A percentile compares a stretch with the other conserved stretches of the same genome.
phyloP scores from a whole-genome alignment of 768 basidiomycete species.

The Hortiboletus campestris region DNA sequence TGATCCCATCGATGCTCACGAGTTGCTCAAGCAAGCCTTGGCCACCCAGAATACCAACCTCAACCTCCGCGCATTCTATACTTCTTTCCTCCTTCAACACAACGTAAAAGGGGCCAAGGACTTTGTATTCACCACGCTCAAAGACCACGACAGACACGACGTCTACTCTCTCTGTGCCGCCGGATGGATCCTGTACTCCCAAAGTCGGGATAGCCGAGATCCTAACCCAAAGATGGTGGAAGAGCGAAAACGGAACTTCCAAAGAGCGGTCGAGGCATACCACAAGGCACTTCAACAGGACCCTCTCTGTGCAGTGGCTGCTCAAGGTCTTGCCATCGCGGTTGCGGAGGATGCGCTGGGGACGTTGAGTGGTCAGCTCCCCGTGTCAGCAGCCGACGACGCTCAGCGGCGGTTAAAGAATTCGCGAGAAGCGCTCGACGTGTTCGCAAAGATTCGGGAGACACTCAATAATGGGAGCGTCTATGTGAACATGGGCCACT shows the following conservation, averaged over 20 bases:
- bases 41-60: conserved; percentile 73
- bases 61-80: conserved; percentile 91
- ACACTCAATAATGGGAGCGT: conserved; percentile 80
- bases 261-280: conserved; percentile 85
- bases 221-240: conserved; percentile 44
- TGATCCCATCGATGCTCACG: conserved; percentile 79
- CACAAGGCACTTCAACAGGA: conserved; percentile 87
- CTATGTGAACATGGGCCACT: conserved; percentile 95
- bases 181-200: conserved; percentile 82
- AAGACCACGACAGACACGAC: conserved; percentile 84
- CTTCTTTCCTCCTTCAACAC: conserved; percentile 85
- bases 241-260: conserved; percentile 76
- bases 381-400: conserved; percentile 58
- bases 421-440: conserved; percentile 81
- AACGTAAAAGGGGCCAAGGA: conserved; percentile 75
- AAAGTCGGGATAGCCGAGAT: conserved; percentile 82
- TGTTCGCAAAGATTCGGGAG: conserved; percentile 91
- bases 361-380: conserved; percentile 52
- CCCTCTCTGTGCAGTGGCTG: conserved; percentile 85
- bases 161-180: conserved; percentile 89
- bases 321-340: conserved; percentile 92
- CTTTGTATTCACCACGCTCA: conserved; percentile 86
- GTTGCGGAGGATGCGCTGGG: conserved; percentile 91
- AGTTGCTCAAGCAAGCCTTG: conserved; percentile 85
- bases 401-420: conserved; percentile 62